phyloP scores from a whole-genome alignment of 2,329 filamentous ascomycete genomes.

The Neofusicoccum laricinum region DNA sequence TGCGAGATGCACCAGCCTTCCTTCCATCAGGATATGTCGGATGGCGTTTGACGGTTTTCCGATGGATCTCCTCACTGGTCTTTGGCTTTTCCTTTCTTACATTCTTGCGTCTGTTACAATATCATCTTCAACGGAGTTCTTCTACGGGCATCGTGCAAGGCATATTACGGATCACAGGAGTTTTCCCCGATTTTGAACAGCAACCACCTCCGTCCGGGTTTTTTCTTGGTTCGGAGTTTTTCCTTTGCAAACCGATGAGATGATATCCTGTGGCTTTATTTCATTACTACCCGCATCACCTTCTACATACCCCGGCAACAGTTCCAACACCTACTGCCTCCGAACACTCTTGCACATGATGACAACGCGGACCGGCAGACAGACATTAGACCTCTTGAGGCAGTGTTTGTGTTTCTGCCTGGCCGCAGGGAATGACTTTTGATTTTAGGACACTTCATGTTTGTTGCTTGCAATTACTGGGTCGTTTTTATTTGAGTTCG shows the following conservation, averaged over 20 bases:
- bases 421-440: constrained; percentile 11
- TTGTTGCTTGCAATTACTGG: neutral
- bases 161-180: constrained; percentile 13
- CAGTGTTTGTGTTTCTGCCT: neutral
- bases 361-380: constrained; percentile 8
- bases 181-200: constrained; percentile 7
- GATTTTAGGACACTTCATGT: constrained; percentile 1
- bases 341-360: constrained; percentile 8
- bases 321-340: neutral
- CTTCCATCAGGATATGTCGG: constrained; percentile 4
- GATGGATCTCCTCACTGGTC: neutral
- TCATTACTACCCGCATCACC: neutral
- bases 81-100: neutral
- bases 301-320: constrained; percentile 13
- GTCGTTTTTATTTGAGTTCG: constrained; percentile 6
- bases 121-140: constrained; percentile 14
- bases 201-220: neutral
- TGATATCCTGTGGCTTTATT: constrained; percentile 13
- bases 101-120: constrained; percentile 5
- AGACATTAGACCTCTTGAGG: neutral
- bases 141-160: constrained; percentile 10
- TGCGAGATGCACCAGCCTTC: constrained; percentile 11
- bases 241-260: constrained; percentile 1
- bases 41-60: constrained; percentile 6
- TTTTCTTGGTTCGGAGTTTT: neutral